Evolutionary conservation across 768 basidiomycete species (phyloP), one percentile per base, ranked within the genome.

Genomic region (Trametes cingulata): DNA sequence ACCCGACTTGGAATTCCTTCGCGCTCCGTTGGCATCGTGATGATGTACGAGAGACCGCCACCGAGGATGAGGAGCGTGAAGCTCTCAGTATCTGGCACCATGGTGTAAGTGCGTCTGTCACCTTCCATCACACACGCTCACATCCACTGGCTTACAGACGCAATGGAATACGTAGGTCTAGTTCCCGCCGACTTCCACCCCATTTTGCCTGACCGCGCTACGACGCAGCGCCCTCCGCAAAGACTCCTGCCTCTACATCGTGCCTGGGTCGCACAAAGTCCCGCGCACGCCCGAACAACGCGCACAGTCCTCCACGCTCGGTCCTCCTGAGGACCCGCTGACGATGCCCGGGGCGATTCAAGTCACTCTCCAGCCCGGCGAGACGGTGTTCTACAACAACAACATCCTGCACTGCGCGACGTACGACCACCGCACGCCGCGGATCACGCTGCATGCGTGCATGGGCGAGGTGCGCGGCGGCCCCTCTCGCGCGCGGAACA

Each of bases 21-120:
- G 87, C 89, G 1, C 75, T 91, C 51, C 77, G 88, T 39, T 91
- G 90, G 89, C 91, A 91, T 69, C 81, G 90, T 2, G 91, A 92
- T 62, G 90, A 90, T 70, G 80, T 93, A 6, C 75, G 72, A 27
- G 85, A 85, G 66, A 74, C 77, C 22, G 87, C 84, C 0, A 80
- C 75, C 0, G 70, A 76, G 17, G 82, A 85, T 13, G 86, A 91
- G 62, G 91, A 92, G 65, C 69, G 68, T 0, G 68, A 73, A 12
- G 84, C 84, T 4, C 80, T 93, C 2, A 71, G 72, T 9, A 72
- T 80, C 35, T 87, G 85, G 81, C 82, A 86, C 51, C 78, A 84
- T 66, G 90, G 89, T 1, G 89, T 89, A 76, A 19, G 81, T 73
- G n/a, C 17, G 50, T 19, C 17, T 47, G 50, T 25, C 55, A 24